phyloP scores from a whole-genome alignment of 1,139 yeast species.

The Nadsonia commutata region DNA sequence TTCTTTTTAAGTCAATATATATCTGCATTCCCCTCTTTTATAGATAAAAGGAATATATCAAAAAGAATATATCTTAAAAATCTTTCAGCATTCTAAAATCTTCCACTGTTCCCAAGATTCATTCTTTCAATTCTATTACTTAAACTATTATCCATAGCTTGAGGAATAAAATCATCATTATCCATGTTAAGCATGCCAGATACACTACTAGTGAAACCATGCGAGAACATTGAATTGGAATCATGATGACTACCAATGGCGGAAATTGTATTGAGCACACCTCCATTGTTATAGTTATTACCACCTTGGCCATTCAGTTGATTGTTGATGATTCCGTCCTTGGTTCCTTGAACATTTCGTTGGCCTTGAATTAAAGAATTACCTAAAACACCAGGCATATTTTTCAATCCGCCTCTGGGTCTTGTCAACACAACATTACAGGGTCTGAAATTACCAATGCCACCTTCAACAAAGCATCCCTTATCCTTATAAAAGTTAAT shows the following conservation, averaged over 20 bases:
- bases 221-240: background rate
- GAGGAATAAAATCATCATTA: constrained; percentile 8
- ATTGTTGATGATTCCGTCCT: constrained; percentile 1
- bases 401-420: constrained; percentile 8
- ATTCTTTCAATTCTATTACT: constrained; percentile 2
- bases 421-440: constrained; percentile 38
- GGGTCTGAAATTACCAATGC: constrained; percentile 62
- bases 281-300: constrained; percentile 12
- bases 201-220: background rate
- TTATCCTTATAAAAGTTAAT: constrained; percentile 67
- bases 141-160: background rate
- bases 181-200: background rate
- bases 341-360: background rate
- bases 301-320: constrained; percentile 6
- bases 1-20: too few relatives aligned
- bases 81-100: too few relatives aligned
- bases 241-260: constrained; percentile 9
- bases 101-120: constrained; percentile 10
- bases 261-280: constrained; percentile 13
- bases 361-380: constrained; percentile 1
- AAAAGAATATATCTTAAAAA: too few relatives aligned
- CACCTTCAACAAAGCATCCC: constrained; percentile 89
- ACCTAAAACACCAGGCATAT: constrained; percentile 6
- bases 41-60: too few relatives aligned
- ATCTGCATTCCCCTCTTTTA: too few relatives aligned